Evolutionary conservation across 352 stramenopile species (phyloP), one percentile per base, ranked within the genome.

Genomic region (Pythium monospermum): DNA sequence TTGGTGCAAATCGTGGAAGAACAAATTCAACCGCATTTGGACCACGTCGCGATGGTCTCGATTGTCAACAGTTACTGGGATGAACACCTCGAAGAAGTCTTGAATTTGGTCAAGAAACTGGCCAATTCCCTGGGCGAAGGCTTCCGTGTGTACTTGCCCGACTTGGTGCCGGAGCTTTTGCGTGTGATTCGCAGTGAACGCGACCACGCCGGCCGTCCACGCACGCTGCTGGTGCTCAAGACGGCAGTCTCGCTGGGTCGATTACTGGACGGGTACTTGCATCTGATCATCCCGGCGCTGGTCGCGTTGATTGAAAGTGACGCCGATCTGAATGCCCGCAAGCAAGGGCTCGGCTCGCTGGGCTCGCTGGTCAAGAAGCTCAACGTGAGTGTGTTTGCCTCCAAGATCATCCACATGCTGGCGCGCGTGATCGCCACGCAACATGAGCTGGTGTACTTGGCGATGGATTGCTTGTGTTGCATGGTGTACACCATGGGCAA

Each of bases 1-100:
- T 71, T 99, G n/a, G 95, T 98, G 38, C 72, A 91, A 28, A 98
- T 99, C 66, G 95, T 99, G 10, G 84, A 96, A 47, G 94, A 98
- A 52, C 88, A 99, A 69, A 93, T 99, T 43, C 83, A 97, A 33
- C 87, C 92, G 7, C 79, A 94, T 51, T 57, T 94, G 19, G 81
- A 94, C 40, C 79, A 92, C 35, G 71, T 86, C 15, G 81, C 82
- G 15, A 82, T 94, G 69, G 65, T 91, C 30, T 89, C 77, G 8
- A 90, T 94, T 42, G 71, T 91, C 2, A 68, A 85, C 49, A 82
- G 76, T 44, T 94, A 91, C 55, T 92, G 83, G 80, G 81, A 92
- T 47, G 79, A 89, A 13, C 98, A 99, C 67, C 68, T 99, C 2
- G 81, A 96, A 53, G 85, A 94, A 37, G 98, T 99, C 44, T 95